Percentiles rank a stretch among this genome's conserved stretches.
Evolutionary conservation across 2,329 filamentous ascomycete species (phyloP).

Genomic region (Rasamsonia emersonii): DNA sequence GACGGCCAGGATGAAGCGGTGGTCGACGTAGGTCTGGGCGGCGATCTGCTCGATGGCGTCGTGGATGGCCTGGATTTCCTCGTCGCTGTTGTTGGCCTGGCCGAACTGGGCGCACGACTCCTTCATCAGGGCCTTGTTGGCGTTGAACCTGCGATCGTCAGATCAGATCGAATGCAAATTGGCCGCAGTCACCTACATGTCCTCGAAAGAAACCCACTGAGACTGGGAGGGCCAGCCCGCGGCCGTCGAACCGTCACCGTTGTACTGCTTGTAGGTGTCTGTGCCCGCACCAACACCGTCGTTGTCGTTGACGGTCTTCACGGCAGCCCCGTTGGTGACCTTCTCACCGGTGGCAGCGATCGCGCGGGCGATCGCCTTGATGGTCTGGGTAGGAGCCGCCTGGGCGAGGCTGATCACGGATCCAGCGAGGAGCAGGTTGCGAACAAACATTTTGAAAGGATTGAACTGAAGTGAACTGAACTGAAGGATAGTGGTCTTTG

Average conservation of each 20-base stretch:
- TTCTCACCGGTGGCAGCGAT: too few species aligned
- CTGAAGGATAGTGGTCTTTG: too few species aligned
- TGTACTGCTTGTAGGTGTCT: constrained; percentile 24
- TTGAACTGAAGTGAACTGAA: too few species aligned
- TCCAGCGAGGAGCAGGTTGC: too few species aligned
- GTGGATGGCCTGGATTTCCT: constrained; percentile 14
- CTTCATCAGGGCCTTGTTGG: neutral
- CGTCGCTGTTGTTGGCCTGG: constrained; percentile 8
- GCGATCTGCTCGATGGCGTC: constrained; percentile 22
- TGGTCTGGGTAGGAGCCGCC: too few species aligned
- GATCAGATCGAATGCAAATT: neutral
- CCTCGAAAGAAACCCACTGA: constrained; percentile 15
- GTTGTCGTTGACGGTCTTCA: too few species aligned
- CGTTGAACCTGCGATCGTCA: neutral
- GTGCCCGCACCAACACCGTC: too few species aligned
- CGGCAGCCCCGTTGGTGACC: too few species aligned
- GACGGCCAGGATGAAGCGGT: constrained; percentile 30
- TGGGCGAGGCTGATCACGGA: too few species aligned
- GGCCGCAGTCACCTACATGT: constrained; percentile 1
- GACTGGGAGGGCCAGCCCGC: constrained; percentile 21
- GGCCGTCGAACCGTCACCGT: constrained; percentile 16
- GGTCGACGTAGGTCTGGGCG: constrained; percentile 17
- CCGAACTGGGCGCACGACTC: constrained; percentile 1
- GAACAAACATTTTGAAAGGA: too few species aligned
- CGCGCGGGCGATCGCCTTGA: too few species aligned